phyloP scores from a whole-genome alignment of 768 basidiomycete genomes.

The Steccherinum ochraceum region DNA sequence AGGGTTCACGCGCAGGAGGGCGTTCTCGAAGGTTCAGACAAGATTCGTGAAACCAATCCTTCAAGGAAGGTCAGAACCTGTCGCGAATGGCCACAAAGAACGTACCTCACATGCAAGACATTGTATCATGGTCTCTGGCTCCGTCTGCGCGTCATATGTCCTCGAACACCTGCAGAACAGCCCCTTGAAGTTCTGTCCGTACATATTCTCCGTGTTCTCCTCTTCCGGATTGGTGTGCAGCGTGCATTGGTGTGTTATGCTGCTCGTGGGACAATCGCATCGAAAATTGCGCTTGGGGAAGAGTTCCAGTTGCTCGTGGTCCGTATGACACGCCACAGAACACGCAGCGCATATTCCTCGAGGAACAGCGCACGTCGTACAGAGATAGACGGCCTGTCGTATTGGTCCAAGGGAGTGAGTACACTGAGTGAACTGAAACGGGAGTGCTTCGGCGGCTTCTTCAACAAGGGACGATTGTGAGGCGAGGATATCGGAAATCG shows the following conservation, averaged over 20 bases:
- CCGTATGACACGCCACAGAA: slow-evolving; percentile 80
- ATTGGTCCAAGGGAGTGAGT: slow-evolving; percentile 31
- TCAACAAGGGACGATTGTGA: slow-evolving; percentile 27
- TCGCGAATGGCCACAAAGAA: slow-evolving; percentile 9
- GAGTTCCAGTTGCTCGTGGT: slow-evolving; percentile 82
- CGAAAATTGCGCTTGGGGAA: slow-evolving; percentile 81
- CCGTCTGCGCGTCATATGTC: slow-evolving; percentile 65
- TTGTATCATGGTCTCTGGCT: slow-evolving; percentile 85
- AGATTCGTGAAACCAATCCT: slow-evolving; percentile 93
- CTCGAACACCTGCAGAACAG: slow-evolving; percentile 72
- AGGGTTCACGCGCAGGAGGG: slow-evolving; percentile 42
- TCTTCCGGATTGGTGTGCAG: slow-evolving; percentile 50
- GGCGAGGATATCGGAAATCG: slow-evolving; percentile 23
- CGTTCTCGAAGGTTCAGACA: slow-evolving; percentile 75
- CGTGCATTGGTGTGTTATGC: slow-evolving; percentile 55
- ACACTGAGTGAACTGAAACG: slow-evolving; percentile 36
- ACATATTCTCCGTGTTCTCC: slow-evolving; percentile 53
- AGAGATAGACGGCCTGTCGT: slow-evolving; percentile 79
- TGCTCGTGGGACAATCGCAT: slow-evolving; percentile 77
- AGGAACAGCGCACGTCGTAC: slow-evolving; percentile 60
- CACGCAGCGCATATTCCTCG: slow-evolving; percentile 79
- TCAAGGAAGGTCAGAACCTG: slow-evolving; percentile 1
- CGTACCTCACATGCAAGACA: slow-evolving; percentile 80
- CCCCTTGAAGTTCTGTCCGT: slow-evolving; percentile 69
- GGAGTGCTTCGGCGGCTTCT: slow-evolving; percentile 36